Evolutionary conservation across 768 basidiomycete genomes (phyloP).

Genomic region (Paxillus involutus): DNA sequence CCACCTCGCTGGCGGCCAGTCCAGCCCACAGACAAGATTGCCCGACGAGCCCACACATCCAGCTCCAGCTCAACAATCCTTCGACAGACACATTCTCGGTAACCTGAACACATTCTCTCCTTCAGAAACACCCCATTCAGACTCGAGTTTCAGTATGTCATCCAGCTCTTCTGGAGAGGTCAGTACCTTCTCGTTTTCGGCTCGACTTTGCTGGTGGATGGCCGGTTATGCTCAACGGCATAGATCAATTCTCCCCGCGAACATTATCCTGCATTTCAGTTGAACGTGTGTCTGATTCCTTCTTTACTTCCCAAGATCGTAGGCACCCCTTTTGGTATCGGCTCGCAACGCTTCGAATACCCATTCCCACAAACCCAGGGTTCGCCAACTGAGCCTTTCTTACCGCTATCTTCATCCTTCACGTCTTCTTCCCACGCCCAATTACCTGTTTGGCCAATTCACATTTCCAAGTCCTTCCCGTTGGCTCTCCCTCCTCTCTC

Average conservation of each 20-base stretch:
- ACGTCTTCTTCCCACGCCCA: slow-evolving; percentile 24
- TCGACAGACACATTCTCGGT: background rate
- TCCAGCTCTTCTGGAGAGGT: slow-evolving; percentile 33
- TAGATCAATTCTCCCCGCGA: slow-evolving; percentile 6
- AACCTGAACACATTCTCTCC: background rate
- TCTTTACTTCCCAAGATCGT: slow-evolving; percentile 24
- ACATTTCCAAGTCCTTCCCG: slow-evolving; percentile 31
- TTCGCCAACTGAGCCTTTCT: slow-evolving; percentile 27
- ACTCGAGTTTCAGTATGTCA: slow-evolving; percentile 31
- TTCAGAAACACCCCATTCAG: slow-evolving; percentile 24
- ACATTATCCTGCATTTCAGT: background rate
- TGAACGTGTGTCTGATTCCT: background rate
- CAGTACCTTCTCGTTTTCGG: slow-evolving; percentile 10
- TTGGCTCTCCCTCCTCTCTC: slow-evolving; percentile 28
- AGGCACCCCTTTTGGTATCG: slow-evolving; percentile 34
- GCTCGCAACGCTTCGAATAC: slow-evolving; percentile 32
- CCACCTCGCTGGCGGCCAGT: slow-evolving; percentile 8
- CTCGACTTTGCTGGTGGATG: slow-evolving; percentile 5
- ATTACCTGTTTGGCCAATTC: slow-evolving; percentile 25
- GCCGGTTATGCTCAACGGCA: slow-evolving; percentile 7
- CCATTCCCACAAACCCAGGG: slow-evolving; percentile 31
- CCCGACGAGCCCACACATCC: slow-evolving; percentile 5
- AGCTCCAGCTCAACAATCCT: background rate
- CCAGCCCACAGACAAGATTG: background rate
- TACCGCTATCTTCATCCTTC: slow-evolving; percentile 22